phyloP scores from a whole-genome alignment of 2,329 filamentous ascomycete species.

The Coleophoma cylindrospora region DNA sequence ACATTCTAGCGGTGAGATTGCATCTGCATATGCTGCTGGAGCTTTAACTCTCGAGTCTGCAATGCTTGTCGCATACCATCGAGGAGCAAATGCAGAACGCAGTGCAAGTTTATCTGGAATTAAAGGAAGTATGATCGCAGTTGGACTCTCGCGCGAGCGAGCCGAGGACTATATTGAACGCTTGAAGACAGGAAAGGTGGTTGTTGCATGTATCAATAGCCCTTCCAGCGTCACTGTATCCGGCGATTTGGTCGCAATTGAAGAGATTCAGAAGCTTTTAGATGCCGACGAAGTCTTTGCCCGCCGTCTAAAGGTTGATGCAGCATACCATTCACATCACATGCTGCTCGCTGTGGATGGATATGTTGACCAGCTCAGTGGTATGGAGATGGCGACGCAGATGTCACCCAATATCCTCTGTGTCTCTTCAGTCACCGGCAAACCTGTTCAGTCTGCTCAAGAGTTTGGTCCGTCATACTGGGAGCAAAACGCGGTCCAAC shows the following conservation, averaged over 20 bases:
- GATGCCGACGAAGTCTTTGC: conserved; percentile 23
- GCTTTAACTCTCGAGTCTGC: conserved; percentile 24
- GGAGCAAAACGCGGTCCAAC: conserved; percentile 37
- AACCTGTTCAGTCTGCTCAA: conserved; percentile 6
- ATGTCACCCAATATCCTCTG: neutral
- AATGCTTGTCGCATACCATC: conserved; percentile 37
- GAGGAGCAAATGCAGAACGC: conserved; percentile 7
- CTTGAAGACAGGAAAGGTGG: conserved; percentile 11
- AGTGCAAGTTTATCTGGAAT: conserved; percentile 22
- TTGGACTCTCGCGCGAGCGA: conserved; percentile 27
- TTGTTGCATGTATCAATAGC: conserved; percentile 28
- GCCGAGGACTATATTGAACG: conserved; percentile 25
- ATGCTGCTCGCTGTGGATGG: conserved; percentile 24
- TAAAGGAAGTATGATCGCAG: conserved; percentile 48
- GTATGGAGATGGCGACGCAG: neutral
- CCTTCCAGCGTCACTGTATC: conserved; percentile 20
- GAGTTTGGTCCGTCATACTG: conserved; percentile 33
- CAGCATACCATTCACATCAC: conserved; percentile 35
- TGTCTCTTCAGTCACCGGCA: conserved; percentile 34
- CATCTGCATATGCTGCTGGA: conserved; percentile 34
- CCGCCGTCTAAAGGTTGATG: conserved; percentile 29
- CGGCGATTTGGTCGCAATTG: conserved; percentile 13
- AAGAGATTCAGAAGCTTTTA: conserved; percentile 7
- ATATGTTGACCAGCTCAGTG: conserved; percentile 12
- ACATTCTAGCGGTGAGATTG: conserved; percentile 41